These are phyloP conservation scores for Vitis riparia DNA, from an alignment of 164 flowering plant genomes.

Conservation along the genomic window DNA sequence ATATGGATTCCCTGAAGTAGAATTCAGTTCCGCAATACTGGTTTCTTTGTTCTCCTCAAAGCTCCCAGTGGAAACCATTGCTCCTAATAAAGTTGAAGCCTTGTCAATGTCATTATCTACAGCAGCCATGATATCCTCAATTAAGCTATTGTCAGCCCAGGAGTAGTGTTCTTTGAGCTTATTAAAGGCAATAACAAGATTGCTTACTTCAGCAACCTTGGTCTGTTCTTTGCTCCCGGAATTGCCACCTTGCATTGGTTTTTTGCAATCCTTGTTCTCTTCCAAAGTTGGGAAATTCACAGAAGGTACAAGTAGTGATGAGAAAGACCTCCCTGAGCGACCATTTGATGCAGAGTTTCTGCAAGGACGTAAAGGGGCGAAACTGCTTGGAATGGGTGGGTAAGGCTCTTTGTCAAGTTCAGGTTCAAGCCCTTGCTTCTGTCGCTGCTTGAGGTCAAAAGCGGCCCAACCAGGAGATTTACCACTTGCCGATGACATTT, in stretches of 20 bases:
- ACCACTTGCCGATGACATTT: constrained; percentile 35
- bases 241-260: constrained; percentile 7
- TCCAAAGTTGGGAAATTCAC: constrained; percentile 19
- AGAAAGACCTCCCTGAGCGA: constrained; percentile 41
- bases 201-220: constrained; percentile 10
- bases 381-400: constrained; percentile 42
- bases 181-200: constrained; percentile 10
- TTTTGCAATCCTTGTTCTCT: constrained; percentile 12
- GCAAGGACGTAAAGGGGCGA: constrained; percentile 10
- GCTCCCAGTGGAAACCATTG: constrained; percentile 41
- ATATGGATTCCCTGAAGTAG: not conserved
- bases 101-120: constrained; percentile 47
- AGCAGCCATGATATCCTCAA: constrained; percentile 65
- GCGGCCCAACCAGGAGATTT: constrained; percentile 82
- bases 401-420: constrained; percentile 40
- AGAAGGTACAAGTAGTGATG: constrained; percentile 40
- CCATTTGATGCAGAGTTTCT: constrained; percentile 6
- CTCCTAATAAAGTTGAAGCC: constrained; percentile 53
- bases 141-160: constrained; percentile 77
- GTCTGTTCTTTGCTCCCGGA: constrained; percentile 11
- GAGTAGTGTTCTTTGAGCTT: constrained; percentile 48
- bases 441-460: constrained; percentile 49
- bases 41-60: constrained; percentile 13
- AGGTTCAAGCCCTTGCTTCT: constrained; percentile 32
- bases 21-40: not conserved